Conservation (phyloP, 768 basidiomycete genomes). For the Pleurotus citrinopileatus region DNA sequence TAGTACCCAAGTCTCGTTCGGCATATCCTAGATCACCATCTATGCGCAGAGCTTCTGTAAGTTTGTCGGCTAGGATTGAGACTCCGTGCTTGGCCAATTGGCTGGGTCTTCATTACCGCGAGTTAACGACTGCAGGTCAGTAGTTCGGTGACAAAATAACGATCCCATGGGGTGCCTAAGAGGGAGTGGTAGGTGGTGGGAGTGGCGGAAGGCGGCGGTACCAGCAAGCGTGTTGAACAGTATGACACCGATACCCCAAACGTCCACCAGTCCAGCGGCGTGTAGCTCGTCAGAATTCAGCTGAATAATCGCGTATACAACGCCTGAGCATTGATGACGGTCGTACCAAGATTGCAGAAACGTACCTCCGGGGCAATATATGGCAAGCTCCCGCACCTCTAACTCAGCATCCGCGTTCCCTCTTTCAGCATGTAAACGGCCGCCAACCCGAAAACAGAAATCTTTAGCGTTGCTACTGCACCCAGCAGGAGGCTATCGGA, state of each 20-base stretch:
- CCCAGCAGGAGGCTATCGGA: conserved; percentile 96
- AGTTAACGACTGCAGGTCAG: no score
- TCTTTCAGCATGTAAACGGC: conserved; percentile 86
- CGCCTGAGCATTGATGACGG: not conserved
- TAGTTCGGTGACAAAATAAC: no score
- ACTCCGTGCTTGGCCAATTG: conserved; percentile 57
- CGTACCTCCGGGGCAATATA: conserved; percentile 93
- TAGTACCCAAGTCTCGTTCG: conserved; percentile 56
- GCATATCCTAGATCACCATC: conserved; percentile 73
- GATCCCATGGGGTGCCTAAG: not conserved
- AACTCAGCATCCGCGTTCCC: conserved; percentile 68
- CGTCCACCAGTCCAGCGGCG: conserved; percentile 88
- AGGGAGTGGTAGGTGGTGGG: not conserved
- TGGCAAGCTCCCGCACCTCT: conserved; percentile 88
- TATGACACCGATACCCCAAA: conserved; percentile 96
- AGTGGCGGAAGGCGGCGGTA: conserved; percentile 24
- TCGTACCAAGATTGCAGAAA: not conserved
- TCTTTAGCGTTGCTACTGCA: conserved; percentile 80
- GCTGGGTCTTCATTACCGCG: conserved; percentile 48
- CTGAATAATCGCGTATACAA: conserved; percentile 31
- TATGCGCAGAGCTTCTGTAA: conserved; percentile 64
- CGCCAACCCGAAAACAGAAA: conserved; percentile 94
- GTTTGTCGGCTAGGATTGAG: conserved; percentile 58
- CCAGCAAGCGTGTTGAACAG: conserved; percentile 88
- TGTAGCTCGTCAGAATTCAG: conserved; percentile 68